Base-by-base conservation (phyloP, 2,329 filamentous ascomycete species). In the Didymella exigua region DNA sequence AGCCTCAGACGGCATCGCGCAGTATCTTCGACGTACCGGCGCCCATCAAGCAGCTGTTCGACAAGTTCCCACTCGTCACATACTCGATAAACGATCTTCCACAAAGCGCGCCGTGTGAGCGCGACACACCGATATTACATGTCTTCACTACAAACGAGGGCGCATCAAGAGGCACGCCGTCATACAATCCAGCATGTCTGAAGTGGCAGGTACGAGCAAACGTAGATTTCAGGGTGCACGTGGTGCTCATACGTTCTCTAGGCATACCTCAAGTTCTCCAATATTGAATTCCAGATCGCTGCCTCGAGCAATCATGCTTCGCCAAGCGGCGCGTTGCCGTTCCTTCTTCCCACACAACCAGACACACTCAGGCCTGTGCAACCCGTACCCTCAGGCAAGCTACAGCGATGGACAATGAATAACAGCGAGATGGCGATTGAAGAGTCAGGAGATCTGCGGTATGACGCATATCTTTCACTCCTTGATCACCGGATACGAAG, bases 281-380 rank as follows among this genome's bases (percentile, higher is more conserved):
- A 83, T 34, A 80, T 96, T 54, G 76, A 85, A 4, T 89, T 93
- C 73, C 79, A 80, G 48, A 79, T 88, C 46, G 79, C 86, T 6
- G 78, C 90, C 4, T 96, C 92, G 4, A 96, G 86, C 65, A 98
- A 98, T 75, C 95, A 98, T 79, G 92, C 93, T 46, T 96, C 93
- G 2, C 93, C 93, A 0, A 89, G 88, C 19, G 93, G 93, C 54
- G 82, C 87, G n/a, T 82, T 98, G 13, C 95, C 95, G 0, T 98
- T 96, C 76, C 82, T 99, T 37, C 82, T 93, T 8, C 88, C 90
- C 9, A 58, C 63, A 3, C 61, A 63, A 6, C 52, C 60, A 2
- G 65, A 68, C 1, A 49, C 55, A 7, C 63, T 61, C 47, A 78
- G 71, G 27, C 74, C 77, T 44, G 60, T 74, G 24, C 74, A 77